Evolutionary conservation across 2,329 filamentous ascomycete genomes (phyloP), one percentile per base, ranked within the genome.

Genomic region (Lanzia echinophila): DNA sequence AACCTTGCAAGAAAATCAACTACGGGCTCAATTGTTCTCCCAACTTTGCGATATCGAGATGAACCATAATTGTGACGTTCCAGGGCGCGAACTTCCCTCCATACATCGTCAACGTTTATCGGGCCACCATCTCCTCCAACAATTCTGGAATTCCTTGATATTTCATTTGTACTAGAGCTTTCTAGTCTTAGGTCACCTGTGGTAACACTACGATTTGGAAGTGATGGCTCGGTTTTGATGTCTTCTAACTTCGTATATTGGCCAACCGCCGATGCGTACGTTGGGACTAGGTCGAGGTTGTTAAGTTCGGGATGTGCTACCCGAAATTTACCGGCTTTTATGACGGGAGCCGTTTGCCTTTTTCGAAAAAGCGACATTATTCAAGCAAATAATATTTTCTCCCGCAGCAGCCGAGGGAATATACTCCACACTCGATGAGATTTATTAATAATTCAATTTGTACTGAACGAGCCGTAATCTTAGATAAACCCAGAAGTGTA

Each of bases 31-130:
- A 53, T 48, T 3, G 50, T 53, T 38, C 47, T 47, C 11, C 50
- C 50, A 11, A 53, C 28, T 33, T 48, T 48, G 11, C 44, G 44
- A 11, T 53, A 53, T n/a, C 50, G 17, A 10, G 43, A 47, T 3
- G 50, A 53, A 12, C 43, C 50, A 32, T 47, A 47, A 19, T 47
- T 28, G 43, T 47, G 50, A 32, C 43, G 43, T 34, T 53, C 50
- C 6, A 53, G 34, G 11, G 43, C 50, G 32, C 50, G 43, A 24
- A 53, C 50, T 53, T 53, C 50, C 33, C 43, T 38, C 50, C 50
- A 53, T 5, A 53, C 36, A 32, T 48, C 50, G 11, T 53, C 50
- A 15, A 53, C 47, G 17, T 34, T 53, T 41, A 53, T 33, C 22
- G 41, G 13, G 24, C 24, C 8, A 28, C 8, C 4, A 4, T 8